Base-by-base conservation (phyloP, 2,329 filamentous ascomycete genomes). In the Camillea tinctor region DNA sequence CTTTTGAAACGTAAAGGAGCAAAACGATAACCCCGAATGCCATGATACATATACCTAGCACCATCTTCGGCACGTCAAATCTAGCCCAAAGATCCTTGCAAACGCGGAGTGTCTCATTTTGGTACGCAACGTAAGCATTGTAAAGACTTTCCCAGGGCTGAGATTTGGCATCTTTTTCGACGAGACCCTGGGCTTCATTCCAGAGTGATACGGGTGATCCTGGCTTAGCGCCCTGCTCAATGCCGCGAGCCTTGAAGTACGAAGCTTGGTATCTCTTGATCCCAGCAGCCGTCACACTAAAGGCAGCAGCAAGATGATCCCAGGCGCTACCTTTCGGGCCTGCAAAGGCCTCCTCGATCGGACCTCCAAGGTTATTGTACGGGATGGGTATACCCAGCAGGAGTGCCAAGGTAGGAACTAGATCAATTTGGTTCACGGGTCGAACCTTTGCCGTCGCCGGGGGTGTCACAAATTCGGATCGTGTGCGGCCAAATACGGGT, bases 321-420 rank as follows among this genome's bases (percentile, higher is more conserved):
- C 89, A 95, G 61, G 92, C 84, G 36, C 85, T 83, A 26, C 89
- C 90, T 21, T 84, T 81, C 1, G 79, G 75, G 1, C 91, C 91
- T 19, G 89, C 83, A 75, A 99, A 99, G 2, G 93, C 93, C 75
- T 99, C 95, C 66, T 96, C 91, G 63, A 99, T 97, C 0, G 95
- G 95, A 6, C 85, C 88, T 55, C 95, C 95, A 6, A 99, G 84
- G 72, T 95, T 99, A 74, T 98, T 99, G 80, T 92, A 99, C 0
- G 95, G 95, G 62, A 99, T 93, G 0, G 95, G 94, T 62, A 97
- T 84, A 8, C 95, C 95, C 1, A 99, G 81, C 0, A 99, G 83
- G 40, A 99, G 81, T 0, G 94, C 88, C 26, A 99, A 77, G 0
- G 95, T 99, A 4, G 95, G 94, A 2, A 99, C 95, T 13, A 99